phyloP scores from a whole-genome alignment of 2,329 filamentous ascomycete genomes.

The Cytospora schulzeri region DNA sequence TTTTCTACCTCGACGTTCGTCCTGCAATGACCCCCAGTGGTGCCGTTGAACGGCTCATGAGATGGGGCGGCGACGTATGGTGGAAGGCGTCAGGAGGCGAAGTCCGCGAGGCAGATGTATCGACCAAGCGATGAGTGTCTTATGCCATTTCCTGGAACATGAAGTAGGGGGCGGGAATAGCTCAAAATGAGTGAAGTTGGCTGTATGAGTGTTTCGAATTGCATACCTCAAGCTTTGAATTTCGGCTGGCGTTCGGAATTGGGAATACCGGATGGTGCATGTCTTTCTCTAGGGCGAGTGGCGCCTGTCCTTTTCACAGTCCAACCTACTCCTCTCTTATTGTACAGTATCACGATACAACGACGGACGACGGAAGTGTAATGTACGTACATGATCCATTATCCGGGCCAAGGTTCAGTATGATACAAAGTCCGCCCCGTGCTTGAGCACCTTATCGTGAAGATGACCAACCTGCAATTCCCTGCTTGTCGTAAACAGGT shows the following conservation, averaged over 20 bases:
- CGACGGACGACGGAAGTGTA: constrained; percentile 10
- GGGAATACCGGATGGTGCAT: constrained; percentile 20
- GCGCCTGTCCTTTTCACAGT: constrained; percentile 2
- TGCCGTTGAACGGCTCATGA: constrained; percentile 77
- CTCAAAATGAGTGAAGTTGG: neutral
- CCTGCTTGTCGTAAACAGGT: constrained; percentile 50
- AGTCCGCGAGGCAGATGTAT: constrained; percentile 48
- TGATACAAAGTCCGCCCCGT: constrained; percentile 44
- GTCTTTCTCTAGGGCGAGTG: constrained; percentile 4
- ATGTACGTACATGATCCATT: constrained; percentile 5
- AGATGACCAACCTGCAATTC: constrained; percentile 58
- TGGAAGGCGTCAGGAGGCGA: constrained; percentile 80
- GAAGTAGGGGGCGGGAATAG: neutral
- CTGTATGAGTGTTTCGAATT: neutral
- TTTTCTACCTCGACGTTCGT: constrained; percentile 93
- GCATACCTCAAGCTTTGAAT: constrained; percentile 7
- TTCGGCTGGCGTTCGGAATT: constrained; percentile 22
- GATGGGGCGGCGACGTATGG: constrained; percentile 95
- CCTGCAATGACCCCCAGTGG: constrained; percentile 82
- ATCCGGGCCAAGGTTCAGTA: neutral
- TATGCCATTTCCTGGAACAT: constrained; percentile 9
- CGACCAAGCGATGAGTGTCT: constrained; percentile 3
- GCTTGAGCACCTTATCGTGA: constrained; percentile 57
- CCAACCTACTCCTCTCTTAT: constrained; percentile 19
- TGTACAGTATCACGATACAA: constrained; percentile 18